phyloP scores from a whole-genome alignment of 169 alveolate genomes.

The Eimeria sp. region DNA sequence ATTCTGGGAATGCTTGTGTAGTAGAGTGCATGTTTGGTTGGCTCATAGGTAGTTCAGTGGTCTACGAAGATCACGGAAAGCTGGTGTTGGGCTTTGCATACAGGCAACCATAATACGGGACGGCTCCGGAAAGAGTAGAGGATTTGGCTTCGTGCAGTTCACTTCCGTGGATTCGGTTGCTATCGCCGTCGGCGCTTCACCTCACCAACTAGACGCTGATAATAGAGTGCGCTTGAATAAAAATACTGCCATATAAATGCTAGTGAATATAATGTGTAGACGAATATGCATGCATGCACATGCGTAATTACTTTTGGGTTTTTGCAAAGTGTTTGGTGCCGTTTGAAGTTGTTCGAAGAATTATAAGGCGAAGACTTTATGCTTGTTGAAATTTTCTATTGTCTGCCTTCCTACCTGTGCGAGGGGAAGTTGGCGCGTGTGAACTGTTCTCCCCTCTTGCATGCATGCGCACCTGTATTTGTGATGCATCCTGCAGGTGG shows the following conservation, averaged over 20 bases:
- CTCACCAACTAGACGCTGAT: conserved; percentile 74
- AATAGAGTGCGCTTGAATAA: conserved; percentile 16
- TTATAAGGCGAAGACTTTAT: not conserved
- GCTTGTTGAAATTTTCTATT: not conserved
- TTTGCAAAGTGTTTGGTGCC: not conserved
- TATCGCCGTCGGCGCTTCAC: conserved; percentile 69
- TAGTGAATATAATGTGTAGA: not conserved
- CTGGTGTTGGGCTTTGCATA: not conserved
- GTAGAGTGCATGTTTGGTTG: not conserved
- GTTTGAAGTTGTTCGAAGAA: not conserved
- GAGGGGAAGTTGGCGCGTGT: not conserved
- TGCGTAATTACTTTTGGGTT: not conserved
- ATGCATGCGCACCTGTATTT: not conserved
- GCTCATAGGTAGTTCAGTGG: not conserved
- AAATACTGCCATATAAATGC: not conserved
- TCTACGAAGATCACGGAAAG: not conserved
- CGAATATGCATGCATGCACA: not conserved
- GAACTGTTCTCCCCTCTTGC: not conserved
- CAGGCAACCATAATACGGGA: conserved; percentile 68
- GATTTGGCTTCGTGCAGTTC: conserved; percentile 75
- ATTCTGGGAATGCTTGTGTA: not conserved
- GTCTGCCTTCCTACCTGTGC: not conserved
- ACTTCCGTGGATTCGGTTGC: conserved; percentile 73
- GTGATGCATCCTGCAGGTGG: conserved; percentile 44
- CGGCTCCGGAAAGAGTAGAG: conserved; percentile 66